A percentile compares a stretch with the other conserved stretches of the same genome.
Evolutionary conservation across 495 filamentous ascomycete genomes (phyloP).

Genomic region (Aspergillus baeticus): DNA sequence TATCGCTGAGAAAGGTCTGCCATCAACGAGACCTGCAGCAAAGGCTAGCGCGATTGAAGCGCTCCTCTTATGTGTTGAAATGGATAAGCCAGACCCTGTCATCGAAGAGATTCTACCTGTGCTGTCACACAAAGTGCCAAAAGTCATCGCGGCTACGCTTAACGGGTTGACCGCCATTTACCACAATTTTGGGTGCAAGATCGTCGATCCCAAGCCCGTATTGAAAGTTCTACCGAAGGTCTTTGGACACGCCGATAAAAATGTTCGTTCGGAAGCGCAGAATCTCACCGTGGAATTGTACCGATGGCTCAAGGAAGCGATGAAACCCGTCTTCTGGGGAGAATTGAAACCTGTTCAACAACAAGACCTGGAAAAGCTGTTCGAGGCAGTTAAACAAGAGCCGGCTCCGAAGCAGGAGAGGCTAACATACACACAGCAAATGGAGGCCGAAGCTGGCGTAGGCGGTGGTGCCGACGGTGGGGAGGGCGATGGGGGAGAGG

Average conservation of each 20-base stretch:
- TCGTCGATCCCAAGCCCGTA: conserved; percentile 94
- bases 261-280: conserved; percentile 92
- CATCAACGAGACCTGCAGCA: conserved; percentile 79
- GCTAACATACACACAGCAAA: conserved; percentile 82
- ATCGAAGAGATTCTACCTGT: conserved; percentile 88
- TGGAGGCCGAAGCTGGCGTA: conserved; percentile 66
- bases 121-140: conserved; percentile 89
- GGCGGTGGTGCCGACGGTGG: conserved; percentile 58
- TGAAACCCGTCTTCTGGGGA: conserved; percentile 97
- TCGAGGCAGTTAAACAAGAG: conserved; percentile 89
- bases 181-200: conserved; percentile 91
- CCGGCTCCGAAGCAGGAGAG: conserved; percentile 85
- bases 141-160: conserved; percentile 84
- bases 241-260: conserved; percentile 97
- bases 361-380: conserved; percentile 87
- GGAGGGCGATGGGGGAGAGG: conserved; percentile 47
- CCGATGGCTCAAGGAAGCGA: conserved; percentile 94
- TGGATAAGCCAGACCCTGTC: conserved; percentile 81
- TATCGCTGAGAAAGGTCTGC: conserved; percentile 89
- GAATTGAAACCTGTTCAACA: conserved; percentile 97
- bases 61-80: conserved; percentile 81
- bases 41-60: conserved; percentile 88
- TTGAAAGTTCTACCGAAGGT: conserved; percentile 87
- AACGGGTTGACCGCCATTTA: conserved; percentile 78
- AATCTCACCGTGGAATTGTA: conserved; percentile 93